Evolutionary conservation across 441 rosid genomes (phyloP).

Genomic region (Croton laevigatus): DNA sequence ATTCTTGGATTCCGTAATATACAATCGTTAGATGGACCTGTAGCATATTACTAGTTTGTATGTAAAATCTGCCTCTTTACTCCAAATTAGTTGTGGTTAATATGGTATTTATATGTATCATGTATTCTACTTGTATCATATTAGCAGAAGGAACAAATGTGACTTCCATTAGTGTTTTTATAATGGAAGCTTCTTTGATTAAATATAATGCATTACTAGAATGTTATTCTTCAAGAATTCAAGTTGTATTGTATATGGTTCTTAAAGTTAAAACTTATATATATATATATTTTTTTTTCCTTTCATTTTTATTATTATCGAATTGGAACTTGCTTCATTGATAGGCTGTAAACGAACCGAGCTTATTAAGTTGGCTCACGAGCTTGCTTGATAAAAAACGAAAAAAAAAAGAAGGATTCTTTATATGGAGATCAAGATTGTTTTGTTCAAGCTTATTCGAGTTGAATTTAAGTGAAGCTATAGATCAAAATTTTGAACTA

Average conservation of each 20-base stretch:
- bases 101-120: neutral
- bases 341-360: too few relatives aligned
- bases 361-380: too few relatives aligned
- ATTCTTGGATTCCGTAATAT: conserved; percentile 24
- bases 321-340: neutral
- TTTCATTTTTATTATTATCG: neutral
- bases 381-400: too few relatives aligned
- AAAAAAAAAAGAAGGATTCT: too few relatives aligned
- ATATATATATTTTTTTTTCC: neutral
- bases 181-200: conserved; percentile 26
- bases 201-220: neutral
- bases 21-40: conserved; percentile 8
- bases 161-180: conserved; percentile 42
- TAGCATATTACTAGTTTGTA: conserved; percentile 1
- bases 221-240: neutral
- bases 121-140: conserved; percentile 10
- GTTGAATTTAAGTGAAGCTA: too few relatives aligned
- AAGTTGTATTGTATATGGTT: neutral
- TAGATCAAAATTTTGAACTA: too few relatives aligned
- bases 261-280: neutral
- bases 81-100: neutral
- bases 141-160: conserved; percentile 15
- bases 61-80: neutral
- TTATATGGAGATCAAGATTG: too few relatives aligned
- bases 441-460: too few relatives aligned